Percentiles rank a stretch among this genome's conserved stretches.
phyloP scores from a whole-genome alignment of 202 grass and related monocot species.

The Schoenoplectus tabernaemontani region DNA sequence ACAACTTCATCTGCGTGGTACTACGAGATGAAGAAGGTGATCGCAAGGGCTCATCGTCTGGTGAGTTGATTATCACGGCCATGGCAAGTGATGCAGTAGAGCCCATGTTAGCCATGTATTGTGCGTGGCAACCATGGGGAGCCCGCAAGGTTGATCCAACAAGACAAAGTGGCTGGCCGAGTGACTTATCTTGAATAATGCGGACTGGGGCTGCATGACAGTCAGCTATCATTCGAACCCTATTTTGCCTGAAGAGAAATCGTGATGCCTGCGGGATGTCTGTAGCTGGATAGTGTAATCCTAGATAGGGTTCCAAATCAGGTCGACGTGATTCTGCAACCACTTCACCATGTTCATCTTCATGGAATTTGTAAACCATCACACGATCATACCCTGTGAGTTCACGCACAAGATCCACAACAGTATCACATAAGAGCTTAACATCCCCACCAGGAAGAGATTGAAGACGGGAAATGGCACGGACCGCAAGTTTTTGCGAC shows the following conservation, averaged over 20 bases:
- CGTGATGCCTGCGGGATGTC: slow-evolving; percentile 92
- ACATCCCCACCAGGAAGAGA: slow-evolving; percentile 71
- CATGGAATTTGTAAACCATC: slow-evolving; percentile 98
- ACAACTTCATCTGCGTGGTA: slow-evolving; percentile 56
- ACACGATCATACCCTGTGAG: slow-evolving; percentile 90
- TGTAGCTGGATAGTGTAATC: slow-evolving; percentile 91
- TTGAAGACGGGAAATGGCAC: slow-evolving; percentile 87
- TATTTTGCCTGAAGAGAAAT: slow-evolving; percentile 94
- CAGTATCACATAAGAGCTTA: slow-evolving; percentile 72
- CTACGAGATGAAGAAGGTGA: slow-evolving; percentile 18
- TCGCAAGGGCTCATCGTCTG: slow-evolving; percentile 41
- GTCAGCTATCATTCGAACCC: slow-evolving; percentile 86
- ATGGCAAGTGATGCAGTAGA: slow-evolving; percentile 81
- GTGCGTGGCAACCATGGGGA: slow-evolving; percentile 72
- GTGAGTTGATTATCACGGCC: slow-evolving; percentile 73
- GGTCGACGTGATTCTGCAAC: slow-evolving; percentile 58
- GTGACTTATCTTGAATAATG: slow-evolving; percentile 68
- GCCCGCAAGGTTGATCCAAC: slow-evolving; percentile 86
- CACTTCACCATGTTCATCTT: slow-evolving; percentile 93
- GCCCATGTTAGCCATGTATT: slow-evolving; percentile 99
- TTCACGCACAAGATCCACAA: slow-evolving; percentile 72
- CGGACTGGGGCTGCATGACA: slow-evolving; percentile 56
- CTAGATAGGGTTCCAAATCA: slow-evolving; percentile 83
- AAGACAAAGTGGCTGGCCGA: slow-evolving; percentile 70
- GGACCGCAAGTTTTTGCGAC: slow-evolving; percentile 91